Base-by-base conservation (phyloP, 2,329 filamentous ascomycete species). In the Cadophora sp. region DNA sequence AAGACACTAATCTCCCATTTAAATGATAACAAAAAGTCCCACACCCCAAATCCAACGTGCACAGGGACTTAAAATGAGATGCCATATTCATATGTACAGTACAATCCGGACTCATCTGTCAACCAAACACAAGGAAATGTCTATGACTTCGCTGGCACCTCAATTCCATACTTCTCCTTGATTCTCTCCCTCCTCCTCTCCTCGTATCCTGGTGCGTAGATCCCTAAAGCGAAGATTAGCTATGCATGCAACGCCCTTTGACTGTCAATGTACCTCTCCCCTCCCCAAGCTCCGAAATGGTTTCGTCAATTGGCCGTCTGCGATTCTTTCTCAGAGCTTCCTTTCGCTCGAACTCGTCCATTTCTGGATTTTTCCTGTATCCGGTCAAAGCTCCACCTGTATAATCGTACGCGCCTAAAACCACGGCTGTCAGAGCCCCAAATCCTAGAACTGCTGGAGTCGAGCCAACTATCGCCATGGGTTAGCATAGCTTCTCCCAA, bases 161-260 rank as follows among this genome's bases (percentile, higher is more conserved):
- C 89, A 73, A 92, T 86, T 66, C 90, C 89, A 76, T 92, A 92
- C 73, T 85, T 87, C 78, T 89, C 86, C 82, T 91, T 88, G 78
- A 93, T 84, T 74, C 88, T 83, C 79, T 90, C 83, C 71, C 84
- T 84, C 78, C 91, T 86, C 80, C 91, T 82, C 82, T 92, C 89
- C 65, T 86, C 87, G 74, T 91, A 92, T 31, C 89, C 89, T 24
- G 88, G 87, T 24, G 81, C 88, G 74, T 89, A 87, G 72, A 92
- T 88, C 62, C 90, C 90, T 92, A 34, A 27, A 37, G 43, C 29
- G 31, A 51, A 58, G n/a, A 56, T 70, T 71, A 69, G 69, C 29
- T 34, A 65, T 62, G 43, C 40, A 29, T 6, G 16, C 19, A 66
- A 31, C 6, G 27, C 16, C 37, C n/a, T 27, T 16, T 24, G 34